Evolutionary conservation across 1,284 basidiomycete genomes (phyloP).

Genomic region (Mycena sp.): DNA sequence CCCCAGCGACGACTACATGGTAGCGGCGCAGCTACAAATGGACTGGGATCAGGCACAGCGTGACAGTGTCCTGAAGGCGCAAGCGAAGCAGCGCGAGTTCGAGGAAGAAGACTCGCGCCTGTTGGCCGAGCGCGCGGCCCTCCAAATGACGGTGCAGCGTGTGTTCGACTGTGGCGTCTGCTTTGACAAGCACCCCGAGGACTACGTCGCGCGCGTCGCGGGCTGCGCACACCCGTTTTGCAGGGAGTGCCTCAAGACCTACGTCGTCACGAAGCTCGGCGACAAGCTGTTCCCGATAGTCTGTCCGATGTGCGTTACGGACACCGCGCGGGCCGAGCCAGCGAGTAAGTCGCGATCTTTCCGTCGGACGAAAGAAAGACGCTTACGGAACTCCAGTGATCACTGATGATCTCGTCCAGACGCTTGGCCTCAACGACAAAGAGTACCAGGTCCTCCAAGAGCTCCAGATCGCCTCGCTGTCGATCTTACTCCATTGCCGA

Average conservation of each 20-base stretch:
- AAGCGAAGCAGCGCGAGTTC: conserved; percentile 51
- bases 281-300: conserved; percentile 67
- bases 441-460: conserved; percentile 60
- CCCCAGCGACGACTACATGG: too few species aligned
- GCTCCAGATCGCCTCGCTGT: conserved; percentile 62
- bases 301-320: conserved; percentile 64
- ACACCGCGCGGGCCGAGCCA: conserved; percentile 41
- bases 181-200: conserved; percentile 57
- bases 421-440: conserved; percentile 59
- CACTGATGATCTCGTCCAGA: conserved; percentile 50
- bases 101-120: conserved; percentile 57
- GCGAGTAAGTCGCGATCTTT: conserved; percentile 45
- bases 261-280: conserved; percentile 56
- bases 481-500: conserved; percentile 61
- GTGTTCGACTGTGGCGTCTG: conserved; percentile 68
- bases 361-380: not conserved
- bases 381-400: conserved; percentile 45
- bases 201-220: conserved; percentile 53
- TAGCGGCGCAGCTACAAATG: too few species aligned
- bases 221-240: conserved; percentile 58
- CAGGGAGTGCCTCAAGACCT: conserved; percentile 57
- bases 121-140: conserved; percentile 44
- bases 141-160: conserved; percentile 41
- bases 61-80: too few species aligned
- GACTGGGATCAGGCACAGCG: too few species aligned